Conservation (phyloP, 1,284 basidiomycete genomes). For the Termitomyces sp. region DNA sequence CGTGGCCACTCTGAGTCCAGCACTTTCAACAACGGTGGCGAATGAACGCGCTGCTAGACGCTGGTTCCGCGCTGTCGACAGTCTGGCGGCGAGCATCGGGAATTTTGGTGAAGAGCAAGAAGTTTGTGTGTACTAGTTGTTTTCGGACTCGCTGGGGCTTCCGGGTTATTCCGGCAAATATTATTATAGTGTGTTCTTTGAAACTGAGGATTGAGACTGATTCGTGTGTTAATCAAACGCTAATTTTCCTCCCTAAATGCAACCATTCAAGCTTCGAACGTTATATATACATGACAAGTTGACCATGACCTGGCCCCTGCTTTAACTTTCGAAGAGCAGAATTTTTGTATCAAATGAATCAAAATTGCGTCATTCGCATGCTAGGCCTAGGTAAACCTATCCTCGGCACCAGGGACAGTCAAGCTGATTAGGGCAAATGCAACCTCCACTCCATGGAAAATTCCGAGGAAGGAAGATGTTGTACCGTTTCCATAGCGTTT, state of each 20-base stretch:
- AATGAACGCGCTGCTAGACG: constrained; percentile 59
- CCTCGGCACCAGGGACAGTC: too few relatives aligned
- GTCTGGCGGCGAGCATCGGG: constrained; percentile 55
- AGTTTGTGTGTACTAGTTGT: constrained; percentile 15
- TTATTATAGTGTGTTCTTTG: too few relatives aligned
- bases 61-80: constrained; percentile 50
- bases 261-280: neutral
- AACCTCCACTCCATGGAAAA: neutral
- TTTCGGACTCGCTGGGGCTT: constrained; percentile 21
- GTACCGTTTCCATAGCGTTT: too few relatives aligned
- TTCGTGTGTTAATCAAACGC: neutral
- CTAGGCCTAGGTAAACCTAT: too few relatives aligned
- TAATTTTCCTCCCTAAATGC: neutral
- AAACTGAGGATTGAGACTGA: neutral
- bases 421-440: neutral
- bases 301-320: neutral
- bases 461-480: neutral
- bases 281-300: neutral
- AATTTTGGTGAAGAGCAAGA: constrained; percentile 22
- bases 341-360: neutral
- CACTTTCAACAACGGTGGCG: constrained; percentile 74
- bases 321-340: neutral
- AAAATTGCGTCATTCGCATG: too few relatives aligned
- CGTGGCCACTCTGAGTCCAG: constrained; percentile 82
- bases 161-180: constrained; percentile 23